These are phyloP conservation scores for Madurella fahalii DNA, from an alignment of 2,329 filamentous ascomycete genomes.

Conservation along the genomic window DNA sequence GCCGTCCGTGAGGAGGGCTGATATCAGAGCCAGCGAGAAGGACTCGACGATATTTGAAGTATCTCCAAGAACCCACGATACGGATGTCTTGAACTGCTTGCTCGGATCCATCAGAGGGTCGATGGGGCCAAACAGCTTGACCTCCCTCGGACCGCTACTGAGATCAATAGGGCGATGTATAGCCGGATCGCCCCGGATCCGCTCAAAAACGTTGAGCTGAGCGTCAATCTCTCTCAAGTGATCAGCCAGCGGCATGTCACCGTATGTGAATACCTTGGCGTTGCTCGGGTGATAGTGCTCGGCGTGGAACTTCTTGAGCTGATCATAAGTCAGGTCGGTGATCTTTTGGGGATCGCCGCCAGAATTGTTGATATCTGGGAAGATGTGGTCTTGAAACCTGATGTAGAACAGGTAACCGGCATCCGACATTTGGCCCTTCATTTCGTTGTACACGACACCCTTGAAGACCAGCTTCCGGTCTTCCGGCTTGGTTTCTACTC, in stretches of 20 bases:
- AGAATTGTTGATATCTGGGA: slow-evolving; percentile 92
- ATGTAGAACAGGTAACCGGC: slow-evolving; percentile 96
- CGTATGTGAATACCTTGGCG: slow-evolving; percentile 92
- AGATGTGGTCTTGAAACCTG: slow-evolving; percentile 88
- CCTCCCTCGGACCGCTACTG: slow-evolving; percentile 57
- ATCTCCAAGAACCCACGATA: slow-evolving; percentile 88
- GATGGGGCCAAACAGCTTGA: slow-evolving; percentile 73
- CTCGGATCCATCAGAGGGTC: slow-evolving; percentile 83
- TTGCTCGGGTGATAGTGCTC: slow-evolving; percentile 98
- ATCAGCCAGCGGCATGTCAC: slow-evolving; percentile 78
- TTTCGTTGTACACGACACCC: slow-evolving; percentile 98
- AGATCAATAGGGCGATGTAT: slow-evolving; percentile 75
- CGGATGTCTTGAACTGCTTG: slow-evolving; percentile 88
- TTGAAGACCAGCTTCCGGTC: slow-evolving; percentile 83
- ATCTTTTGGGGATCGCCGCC: slow-evolving; percentile 96
- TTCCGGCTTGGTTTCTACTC: slow-evolving; percentile 43
- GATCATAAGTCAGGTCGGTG: slow-evolving; percentile 87
- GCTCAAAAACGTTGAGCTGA: slow-evolving; percentile 69
- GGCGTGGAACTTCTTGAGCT: slow-evolving; percentile 82
- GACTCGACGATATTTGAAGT: slow-evolving; percentile 79
- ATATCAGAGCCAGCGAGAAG: slow-evolving; percentile 78
- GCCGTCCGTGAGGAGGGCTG: slow-evolving; percentile 82
- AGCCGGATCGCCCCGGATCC: slow-evolving; percentile 63
- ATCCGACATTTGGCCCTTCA: slow-evolving; percentile 99
- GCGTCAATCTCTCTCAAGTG: slow-evolving; percentile 77